These are phyloP conservation scores for Chaetoceros muelleri DNA, from an alignment of 108 stramenopile species.

Conservation along the genomic window DNA sequence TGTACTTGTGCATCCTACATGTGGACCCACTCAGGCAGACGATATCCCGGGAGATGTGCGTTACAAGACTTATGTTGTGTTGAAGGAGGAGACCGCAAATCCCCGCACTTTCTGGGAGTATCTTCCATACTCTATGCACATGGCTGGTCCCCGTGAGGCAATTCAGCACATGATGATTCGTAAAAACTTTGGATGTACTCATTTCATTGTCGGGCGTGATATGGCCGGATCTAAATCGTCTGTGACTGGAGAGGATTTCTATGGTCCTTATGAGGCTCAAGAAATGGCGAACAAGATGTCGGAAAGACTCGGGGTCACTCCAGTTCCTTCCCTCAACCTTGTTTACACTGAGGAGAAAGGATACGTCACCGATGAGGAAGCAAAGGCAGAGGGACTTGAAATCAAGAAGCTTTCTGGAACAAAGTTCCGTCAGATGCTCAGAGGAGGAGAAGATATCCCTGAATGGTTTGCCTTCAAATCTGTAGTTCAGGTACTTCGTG, in stretches of 20 bases:
- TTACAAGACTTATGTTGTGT: conserved; percentile 98
- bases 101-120: conserved; percentile 95
- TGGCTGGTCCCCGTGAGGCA: conserved; percentile 99
- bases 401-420: conserved; percentile 94
- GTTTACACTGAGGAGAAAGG: conserved; percentile 97
- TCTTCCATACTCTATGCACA: conserved; percentile 99
- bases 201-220: conserved; percentile 99
- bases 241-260: conserved; percentile 96
- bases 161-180: conserved; percentile 99
- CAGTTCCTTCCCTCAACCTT: conserved; percentile 92
- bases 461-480: conserved; percentile 99
- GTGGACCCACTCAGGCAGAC: conserved; percentile 98
- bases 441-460: conserved; percentile 97
- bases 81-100: conserved; percentile 91
- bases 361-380: conserved; percentile 96
- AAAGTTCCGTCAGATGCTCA: conserved; percentile 98
- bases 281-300: conserved; percentile 83
- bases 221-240: conserved; percentile 98
- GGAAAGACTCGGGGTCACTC: conserved; percentile 85
- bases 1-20: conserved; percentile 98
- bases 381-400: conserved; percentile 79
- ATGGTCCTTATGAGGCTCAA: conserved; percentile 98
- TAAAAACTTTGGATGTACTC: conserved; percentile 99
- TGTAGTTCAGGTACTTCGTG: conserved; percentile 91
- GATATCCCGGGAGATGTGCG: conserved; percentile 86